A percentile compares a stretch with the other conserved stretches of the same genome.
Conservation (phyloP, 176 grass and related monocot genomes). For the Phoenix dactylifera region DNA sequence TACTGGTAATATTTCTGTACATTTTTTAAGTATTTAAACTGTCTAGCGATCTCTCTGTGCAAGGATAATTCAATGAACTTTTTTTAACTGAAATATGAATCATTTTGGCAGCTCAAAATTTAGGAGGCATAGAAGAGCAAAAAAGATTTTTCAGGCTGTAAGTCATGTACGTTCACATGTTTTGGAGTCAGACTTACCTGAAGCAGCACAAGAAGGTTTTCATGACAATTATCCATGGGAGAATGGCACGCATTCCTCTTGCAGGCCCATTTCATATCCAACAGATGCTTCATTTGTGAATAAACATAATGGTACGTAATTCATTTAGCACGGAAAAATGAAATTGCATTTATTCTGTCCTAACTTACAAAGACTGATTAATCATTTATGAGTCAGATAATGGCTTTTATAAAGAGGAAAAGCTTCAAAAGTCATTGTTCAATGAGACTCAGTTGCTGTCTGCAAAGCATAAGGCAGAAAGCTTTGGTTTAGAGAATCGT, state of each 20-base stretch:
- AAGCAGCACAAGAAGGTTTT: conserved; percentile 43
- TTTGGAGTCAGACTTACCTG: conserved; percentile 59
- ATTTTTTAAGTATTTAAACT: conserved; percentile 9
- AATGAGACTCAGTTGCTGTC: not conserved
- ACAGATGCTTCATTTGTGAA: not conserved
- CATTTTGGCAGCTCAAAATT: conserved; percentile 53
- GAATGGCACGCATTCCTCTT: conserved; percentile 44
- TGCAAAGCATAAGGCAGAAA: conserved; percentile 6
- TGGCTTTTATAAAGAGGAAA: conserved; percentile 4
- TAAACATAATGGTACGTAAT: not conserved
- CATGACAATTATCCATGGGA: conserved; percentile 46
- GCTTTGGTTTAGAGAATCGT: conserved; percentile 6
- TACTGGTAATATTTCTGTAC: conserved; percentile 45
- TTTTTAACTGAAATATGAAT: conserved; percentile 13
- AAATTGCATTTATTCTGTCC: not conserved
- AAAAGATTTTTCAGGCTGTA: conserved; percentile 29
- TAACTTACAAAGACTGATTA: not conserved
- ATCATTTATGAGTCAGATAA: not conserved
- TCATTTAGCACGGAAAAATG: not conserved
- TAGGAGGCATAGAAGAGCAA: conserved; percentile 44
- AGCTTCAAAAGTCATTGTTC: not conserved
- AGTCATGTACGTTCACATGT: conserved; percentile 59
- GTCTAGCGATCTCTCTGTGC: not conserved
- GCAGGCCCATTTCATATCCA: conserved; percentile 14
- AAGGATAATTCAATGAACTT: not conserved